A percentile compares a stretch with the other conserved stretches of the same genome.
Evolutionary conservation across 2,329 filamentous ascomycete species (phyloP).

Genomic region (Fusarium buxicola): DNA sequence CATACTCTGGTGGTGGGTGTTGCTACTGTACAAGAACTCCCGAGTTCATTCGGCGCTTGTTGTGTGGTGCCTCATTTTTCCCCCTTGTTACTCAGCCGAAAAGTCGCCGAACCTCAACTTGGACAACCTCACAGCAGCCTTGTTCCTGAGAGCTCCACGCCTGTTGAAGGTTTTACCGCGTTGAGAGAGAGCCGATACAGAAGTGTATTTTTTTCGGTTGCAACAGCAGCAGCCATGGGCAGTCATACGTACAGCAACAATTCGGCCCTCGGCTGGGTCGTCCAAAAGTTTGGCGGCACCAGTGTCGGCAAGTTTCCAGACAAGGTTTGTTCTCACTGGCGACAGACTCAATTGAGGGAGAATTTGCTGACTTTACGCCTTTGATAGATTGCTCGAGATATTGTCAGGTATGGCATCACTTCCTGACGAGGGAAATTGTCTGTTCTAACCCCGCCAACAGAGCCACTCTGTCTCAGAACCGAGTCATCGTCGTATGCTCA

Average conservation of each 20-base stretch:
- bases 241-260: conserved; percentile 51
- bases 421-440: conserved; percentile 2
- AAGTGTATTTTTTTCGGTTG: conserved; percentile 3
- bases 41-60: conserved; percentile 34
- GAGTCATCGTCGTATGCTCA: conserved; percentile 93
- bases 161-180: conserved; percentile 1
- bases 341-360: conserved; percentile 13
- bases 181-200: not conserved
- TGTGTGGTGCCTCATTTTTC: conserved; percentile 39
- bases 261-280: conserved; percentile 74
- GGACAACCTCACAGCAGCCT: not conserved
- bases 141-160: not conserved
- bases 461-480: conserved; percentile 70
- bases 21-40: conserved; percentile 10
- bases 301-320: conserved; percentile 93
- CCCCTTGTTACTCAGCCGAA: conserved; percentile 40
- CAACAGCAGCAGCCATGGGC: conserved; percentile 45
- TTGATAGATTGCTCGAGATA: conserved; percentile 56
- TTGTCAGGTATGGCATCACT: conserved; percentile 53
- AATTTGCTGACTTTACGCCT: conserved; percentile 15
- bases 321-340: conserved; percentile 59
- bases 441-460: conserved; percentile 44
- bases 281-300: conserved; percentile 96
- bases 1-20: conserved; percentile 3
- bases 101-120: conserved; percentile 19